Evolutionary conservation across 345 rosid species (phyloP), one percentile per base, ranked within the genome.

Genomic region (Clarkia xantiana): DNA sequence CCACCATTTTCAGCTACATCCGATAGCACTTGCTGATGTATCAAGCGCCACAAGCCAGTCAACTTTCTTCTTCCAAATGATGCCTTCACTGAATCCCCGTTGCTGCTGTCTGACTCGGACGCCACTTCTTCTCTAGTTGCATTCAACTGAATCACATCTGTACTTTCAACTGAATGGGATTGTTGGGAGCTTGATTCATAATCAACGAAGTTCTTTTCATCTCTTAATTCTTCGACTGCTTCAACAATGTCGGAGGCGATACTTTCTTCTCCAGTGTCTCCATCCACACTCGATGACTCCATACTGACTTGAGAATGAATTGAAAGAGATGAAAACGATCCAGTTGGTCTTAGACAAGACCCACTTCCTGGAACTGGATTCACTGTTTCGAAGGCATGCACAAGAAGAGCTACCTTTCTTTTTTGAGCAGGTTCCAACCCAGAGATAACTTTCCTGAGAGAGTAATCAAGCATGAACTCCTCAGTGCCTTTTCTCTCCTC

Each of bases 401-500:
- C 95, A n/a, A 91, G 94, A 69, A 84, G 67, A 47, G 72, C 22
- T 38, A 91, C 98, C 71, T 79, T 86, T 63, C 82, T 78, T 65
- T 74, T 81, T 65, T 85, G 84, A 22, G 77, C 85, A 10, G 89
- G 84, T 50, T 76, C 82, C 47, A 91, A 69, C 42, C 71, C 70
- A 44, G 94, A 73, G 52, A 86, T 71, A 49, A 80, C 98, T 63
- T 80, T 75, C 52, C 62, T 68, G 36, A 91, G 77, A 34, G 96
- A 83, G 59, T 73, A 69, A 71, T 91, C 98, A 14, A 91, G 94
- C 98, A 91, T 91, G 93, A 89, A 86, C 68, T 86, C 90, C 50
- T 91, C 90, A 17, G 82, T 66, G 6, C 56, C 71, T 68, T 75
- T 86, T 65, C 77, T 84, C 59, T 71, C 94, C 55, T 68, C 75